Percentiles rank a stretch among this genome's conserved stretches.
These are phyloP conservation scores for Boeremia exigua DNA, from an alignment of 2,329 filamentous ascomycete species.

Conservation along the genomic window DNA sequence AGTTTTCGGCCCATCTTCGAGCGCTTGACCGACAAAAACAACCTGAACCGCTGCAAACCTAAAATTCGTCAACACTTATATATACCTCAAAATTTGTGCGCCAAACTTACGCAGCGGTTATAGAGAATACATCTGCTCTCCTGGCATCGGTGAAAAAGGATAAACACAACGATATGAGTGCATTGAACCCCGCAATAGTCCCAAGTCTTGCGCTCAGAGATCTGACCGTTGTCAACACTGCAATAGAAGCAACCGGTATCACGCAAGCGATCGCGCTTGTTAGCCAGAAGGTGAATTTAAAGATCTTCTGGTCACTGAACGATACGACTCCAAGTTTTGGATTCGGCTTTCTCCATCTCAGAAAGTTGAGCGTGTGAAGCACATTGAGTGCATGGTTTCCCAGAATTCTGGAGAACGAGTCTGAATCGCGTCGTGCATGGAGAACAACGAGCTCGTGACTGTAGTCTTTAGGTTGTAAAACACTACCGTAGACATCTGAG, in stretches of 20 bases:
- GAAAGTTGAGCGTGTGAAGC: not conserved
- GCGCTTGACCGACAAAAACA: not conserved
- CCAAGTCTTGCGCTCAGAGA: constrained; percentile 3
- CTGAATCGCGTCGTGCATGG: constrained; percentile 8
- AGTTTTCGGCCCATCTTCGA: not conserved
- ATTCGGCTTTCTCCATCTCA: not conserved
- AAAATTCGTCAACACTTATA: not conserved
- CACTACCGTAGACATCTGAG: not conserved
- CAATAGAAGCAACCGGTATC: not conserved
- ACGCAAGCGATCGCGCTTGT: not conserved
- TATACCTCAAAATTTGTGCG: not conserved
- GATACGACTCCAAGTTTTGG: not conserved
- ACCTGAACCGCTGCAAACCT: not conserved
- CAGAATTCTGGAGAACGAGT: constrained; percentile 14
- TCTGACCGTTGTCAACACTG: not conserved
- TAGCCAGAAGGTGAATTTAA: not conserved
- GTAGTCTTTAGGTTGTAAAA: not conserved
- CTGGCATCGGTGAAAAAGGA: constrained; percentile 17
- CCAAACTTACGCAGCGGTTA: constrained; percentile 18
- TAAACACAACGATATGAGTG: constrained; percentile 17
- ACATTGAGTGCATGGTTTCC: not conserved
- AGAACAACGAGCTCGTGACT: constrained; percentile 10
- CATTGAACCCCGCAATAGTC: constrained; percentile 19
- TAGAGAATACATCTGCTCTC: constrained; percentile 16
- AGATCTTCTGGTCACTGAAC: not conserved